phyloP scores from a whole-genome alignment of 2,329 filamentous ascomycete species.

The Drechslerella dactyloides region DNA sequence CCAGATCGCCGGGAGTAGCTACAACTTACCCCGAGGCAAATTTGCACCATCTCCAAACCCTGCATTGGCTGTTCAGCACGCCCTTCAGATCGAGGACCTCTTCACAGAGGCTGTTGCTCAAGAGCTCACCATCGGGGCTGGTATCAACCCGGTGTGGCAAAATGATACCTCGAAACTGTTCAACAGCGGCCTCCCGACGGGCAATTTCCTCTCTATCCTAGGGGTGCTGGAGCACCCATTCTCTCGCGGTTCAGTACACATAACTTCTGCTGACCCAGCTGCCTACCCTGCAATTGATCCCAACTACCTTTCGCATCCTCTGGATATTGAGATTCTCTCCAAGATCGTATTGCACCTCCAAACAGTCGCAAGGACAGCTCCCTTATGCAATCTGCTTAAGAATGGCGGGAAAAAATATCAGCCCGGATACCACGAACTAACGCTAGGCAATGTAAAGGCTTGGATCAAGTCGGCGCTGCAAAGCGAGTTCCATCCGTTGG shows the following conservation, averaged over 20 bases:
- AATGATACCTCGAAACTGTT: constrained; percentile 38
- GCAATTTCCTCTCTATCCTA: constrained; percentile 37
- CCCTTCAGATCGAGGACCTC: constrained; percentile 29
- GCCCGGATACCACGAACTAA: constrained; percentile 35
- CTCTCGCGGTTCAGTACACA: constrained; percentile 69
- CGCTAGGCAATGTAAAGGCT: constrained; percentile 56
- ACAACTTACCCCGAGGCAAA: not conserved
- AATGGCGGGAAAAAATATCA: constrained; percentile 37
- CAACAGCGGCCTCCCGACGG: constrained; percentile 24
- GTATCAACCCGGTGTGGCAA: constrained; percentile 39
- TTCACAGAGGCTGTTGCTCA: constrained; percentile 35
- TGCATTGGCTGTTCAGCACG: constrained; percentile 16
- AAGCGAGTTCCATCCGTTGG: constrained; percentile 53
- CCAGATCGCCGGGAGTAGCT: constrained; percentile 28
- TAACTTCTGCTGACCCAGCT: constrained; percentile 61
- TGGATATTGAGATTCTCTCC: constrained; percentile 61
- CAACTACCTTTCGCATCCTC: constrained; percentile 65
- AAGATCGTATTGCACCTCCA: constrained; percentile 39
- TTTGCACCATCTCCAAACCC: not conserved
- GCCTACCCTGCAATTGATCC: constrained; percentile 65
- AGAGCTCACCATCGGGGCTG: constrained; percentile 29
- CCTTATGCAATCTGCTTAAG: constrained; percentile 34
- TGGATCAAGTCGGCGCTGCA: constrained; percentile 57
- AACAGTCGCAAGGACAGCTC: constrained; percentile 29
- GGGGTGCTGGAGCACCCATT: constrained; percentile 64